Conservation (phyloP, 495 filamentous ascomycete genomes). For the Aspergillus nanangensis region DNA sequence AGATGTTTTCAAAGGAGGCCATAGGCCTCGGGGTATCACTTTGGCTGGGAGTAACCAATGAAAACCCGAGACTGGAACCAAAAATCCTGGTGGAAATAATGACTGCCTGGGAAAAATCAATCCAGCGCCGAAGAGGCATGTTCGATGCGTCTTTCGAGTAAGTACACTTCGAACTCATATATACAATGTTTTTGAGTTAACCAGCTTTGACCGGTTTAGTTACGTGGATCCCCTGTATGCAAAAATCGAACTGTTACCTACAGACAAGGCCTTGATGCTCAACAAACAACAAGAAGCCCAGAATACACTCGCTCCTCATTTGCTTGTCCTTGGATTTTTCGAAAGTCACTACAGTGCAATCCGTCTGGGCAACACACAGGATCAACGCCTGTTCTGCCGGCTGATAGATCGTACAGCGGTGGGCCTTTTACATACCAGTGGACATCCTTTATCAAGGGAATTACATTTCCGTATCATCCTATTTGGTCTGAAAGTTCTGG, state of each 20-base stretch:
- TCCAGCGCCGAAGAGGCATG: conserved; percentile 69
- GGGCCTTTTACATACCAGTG: conserved; percentile 60
- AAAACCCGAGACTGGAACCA: conserved; percentile 83
- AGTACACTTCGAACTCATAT: too few species aligned
- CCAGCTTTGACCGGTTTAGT: conserved; percentile 27
- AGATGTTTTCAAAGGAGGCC: conserved; percentile 86
- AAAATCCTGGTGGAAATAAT: conserved; percentile 78
- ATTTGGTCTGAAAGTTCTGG: conserved; percentile 73
- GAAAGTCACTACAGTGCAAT: conserved; percentile 92
- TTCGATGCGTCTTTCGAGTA: conserved; percentile 71
- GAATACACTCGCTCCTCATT: conserved; percentile 78
- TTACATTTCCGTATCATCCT: conserved; percentile 83
- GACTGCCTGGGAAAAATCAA: conserved; percentile 78
- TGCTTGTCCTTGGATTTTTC: conserved; percentile 80
- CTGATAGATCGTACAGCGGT: conserved; percentile 71
- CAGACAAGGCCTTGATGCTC: conserved; percentile 70
- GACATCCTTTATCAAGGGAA: conserved; percentile 85
- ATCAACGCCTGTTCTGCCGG: conserved; percentile 74
- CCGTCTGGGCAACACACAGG: conserved; percentile 71
- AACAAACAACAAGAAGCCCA: conserved; percentile 73
- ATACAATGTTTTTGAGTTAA: too few species aligned
- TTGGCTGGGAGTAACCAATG: conserved; percentile 95
- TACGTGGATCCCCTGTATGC: conserved; percentile 84
- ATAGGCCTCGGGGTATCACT: conserved; percentile 93
- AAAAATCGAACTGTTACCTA: conserved; percentile 88